Evolutionary conservation across 2,329 filamentous ascomycete genomes (phyloP).

Genomic region (Colletotrichum navitas): DNA sequence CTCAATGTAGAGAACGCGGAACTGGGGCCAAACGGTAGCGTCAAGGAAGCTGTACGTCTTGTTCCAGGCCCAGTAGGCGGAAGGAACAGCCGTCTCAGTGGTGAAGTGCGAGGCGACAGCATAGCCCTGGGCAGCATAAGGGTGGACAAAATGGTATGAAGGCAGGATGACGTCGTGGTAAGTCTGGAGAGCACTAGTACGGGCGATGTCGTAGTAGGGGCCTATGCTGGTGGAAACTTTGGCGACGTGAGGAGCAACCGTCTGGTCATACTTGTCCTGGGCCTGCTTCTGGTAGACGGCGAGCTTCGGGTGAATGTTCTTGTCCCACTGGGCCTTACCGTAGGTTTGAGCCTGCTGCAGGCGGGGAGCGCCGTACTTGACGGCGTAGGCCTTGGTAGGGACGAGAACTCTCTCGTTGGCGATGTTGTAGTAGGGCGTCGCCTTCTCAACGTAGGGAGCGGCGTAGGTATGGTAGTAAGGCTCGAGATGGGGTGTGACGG

Average conservation of each 20-base stretch:
- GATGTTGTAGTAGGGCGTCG: slow-evolving; percentile 79
- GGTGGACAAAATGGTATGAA: slow-evolving; percentile 78
- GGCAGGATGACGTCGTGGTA: slow-evolving; percentile 82
- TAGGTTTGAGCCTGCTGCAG: slow-evolving; percentile 76
- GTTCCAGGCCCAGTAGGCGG: slow-evolving; percentile 77
- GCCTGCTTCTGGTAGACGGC: slow-evolving; percentile 72
- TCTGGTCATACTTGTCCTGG: slow-evolving; percentile 75
- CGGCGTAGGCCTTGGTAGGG: slow-evolving; percentile 75
- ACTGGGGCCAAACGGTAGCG: slow-evolving; percentile 82
- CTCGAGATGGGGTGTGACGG: slow-evolving; percentile 78
- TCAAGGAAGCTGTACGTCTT: slow-evolving; percentile 79
- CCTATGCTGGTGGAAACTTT: slow-evolving; percentile 67
- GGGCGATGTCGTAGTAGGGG: slow-evolving; percentile 80
- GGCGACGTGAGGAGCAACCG: slow-evolving; percentile 80
- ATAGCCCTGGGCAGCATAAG: slow-evolving; percentile 80
- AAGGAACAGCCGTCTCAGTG: slow-evolving; percentile 77
- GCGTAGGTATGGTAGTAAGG: slow-evolving; percentile 91
- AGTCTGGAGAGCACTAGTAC: slow-evolving; percentile 72
- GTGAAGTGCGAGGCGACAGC: slow-evolving; percentile 74
- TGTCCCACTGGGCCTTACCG: slow-evolving; percentile 80
- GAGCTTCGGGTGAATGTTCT: slow-evolving; percentile 81
- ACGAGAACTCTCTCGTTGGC: slow-evolving; percentile 74
- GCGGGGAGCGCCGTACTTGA: slow-evolving; percentile 81
- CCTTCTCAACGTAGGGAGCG: slow-evolving; percentile 82
- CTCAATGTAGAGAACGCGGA: slow-evolving; percentile 85